These are phyloP conservation scores for Xanthoconium separans DNA, from an alignment of 1,284 basidiomycete species.

Conservation along the genomic window DNA sequence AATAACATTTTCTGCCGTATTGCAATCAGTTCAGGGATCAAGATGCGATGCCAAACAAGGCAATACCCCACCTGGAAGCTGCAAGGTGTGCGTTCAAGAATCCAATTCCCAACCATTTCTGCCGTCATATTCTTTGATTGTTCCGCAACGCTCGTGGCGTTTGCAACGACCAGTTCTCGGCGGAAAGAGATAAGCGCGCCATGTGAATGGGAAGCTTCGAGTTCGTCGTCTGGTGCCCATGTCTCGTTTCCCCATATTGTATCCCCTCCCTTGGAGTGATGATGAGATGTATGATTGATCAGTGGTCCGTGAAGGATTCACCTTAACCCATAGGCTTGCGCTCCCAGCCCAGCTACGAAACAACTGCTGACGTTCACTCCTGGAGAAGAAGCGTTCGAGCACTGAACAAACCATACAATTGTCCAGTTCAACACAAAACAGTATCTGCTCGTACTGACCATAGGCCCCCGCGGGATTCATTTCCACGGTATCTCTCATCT, in stretches of 20 bases:
- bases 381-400: constrained; percentile 85
- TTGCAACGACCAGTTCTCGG: constrained; percentile 5
- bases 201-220: constrained; percentile 64
- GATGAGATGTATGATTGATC: background rate
- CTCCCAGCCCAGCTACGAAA: constrained; percentile 97
- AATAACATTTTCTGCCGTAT: constrained; percentile 77
- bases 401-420: constrained; percentile 40
- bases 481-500: constrained; percentile 96
- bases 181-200: constrained; percentile 87
- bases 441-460: constrained; percentile 42
- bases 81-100: constrained; percentile 80
- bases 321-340: constrained; percentile 93
- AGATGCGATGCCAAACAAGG: background rate
- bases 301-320: constrained; percentile 18
- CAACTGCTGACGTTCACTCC: constrained; percentile 85
- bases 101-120: constrained; percentile 74
- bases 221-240: constrained; percentile 76
- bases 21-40: background rate
- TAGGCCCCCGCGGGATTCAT: constrained; percentile 85
- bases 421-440: background rate
- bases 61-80: constrained; percentile 67
- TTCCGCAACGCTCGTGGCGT: constrained; percentile 6
- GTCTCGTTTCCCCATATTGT: constrained; percentile 84
- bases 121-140: constrained; percentile 75
- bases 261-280: constrained; percentile 69